Percentiles rank a stretch among this genome's conserved stretches.
phyloP scores from a whole-genome alignment of 2,329 filamentous ascomycete genomes.

The Ceratocystis harringtonii region DNA sequence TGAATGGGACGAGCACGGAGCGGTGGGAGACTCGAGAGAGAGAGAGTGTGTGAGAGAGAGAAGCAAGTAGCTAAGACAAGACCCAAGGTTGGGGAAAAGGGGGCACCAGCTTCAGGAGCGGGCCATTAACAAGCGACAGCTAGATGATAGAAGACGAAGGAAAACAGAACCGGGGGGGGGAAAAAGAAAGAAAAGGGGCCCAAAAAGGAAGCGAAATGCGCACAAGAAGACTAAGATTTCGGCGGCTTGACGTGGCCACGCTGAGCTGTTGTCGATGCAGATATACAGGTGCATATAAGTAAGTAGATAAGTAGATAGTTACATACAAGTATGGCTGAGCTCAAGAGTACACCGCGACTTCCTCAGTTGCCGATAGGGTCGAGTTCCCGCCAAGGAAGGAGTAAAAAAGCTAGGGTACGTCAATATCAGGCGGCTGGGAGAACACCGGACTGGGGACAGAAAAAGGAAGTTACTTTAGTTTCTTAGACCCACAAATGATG shows the following conservation, averaged over 20 bases:
- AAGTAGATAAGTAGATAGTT: background rate
- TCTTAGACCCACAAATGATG: background rate
- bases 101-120: background rate
- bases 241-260: background rate
- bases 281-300: background rate
- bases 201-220: too few species aligned
- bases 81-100: background rate
- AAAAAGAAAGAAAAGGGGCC: background rate
- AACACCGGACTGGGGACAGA: background rate
- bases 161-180: background rate
- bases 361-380: background rate
- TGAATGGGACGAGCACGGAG: background rate
- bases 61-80: background rate
- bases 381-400: background rate
- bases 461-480: background rate
- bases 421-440: conserved; percentile 1
- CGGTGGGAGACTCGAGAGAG: background rate
- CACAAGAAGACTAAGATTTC: too few species aligned
- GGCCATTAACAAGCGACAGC: background rate
- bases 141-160: background rate
- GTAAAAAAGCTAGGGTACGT: background rate
- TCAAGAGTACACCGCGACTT: background rate
- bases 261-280: background rate
- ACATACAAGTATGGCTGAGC: background rate
- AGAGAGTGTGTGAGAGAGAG: background rate